Base-by-base conservation (phyloP, 441 rosid species). In the Isatis lusitanica region DNA sequence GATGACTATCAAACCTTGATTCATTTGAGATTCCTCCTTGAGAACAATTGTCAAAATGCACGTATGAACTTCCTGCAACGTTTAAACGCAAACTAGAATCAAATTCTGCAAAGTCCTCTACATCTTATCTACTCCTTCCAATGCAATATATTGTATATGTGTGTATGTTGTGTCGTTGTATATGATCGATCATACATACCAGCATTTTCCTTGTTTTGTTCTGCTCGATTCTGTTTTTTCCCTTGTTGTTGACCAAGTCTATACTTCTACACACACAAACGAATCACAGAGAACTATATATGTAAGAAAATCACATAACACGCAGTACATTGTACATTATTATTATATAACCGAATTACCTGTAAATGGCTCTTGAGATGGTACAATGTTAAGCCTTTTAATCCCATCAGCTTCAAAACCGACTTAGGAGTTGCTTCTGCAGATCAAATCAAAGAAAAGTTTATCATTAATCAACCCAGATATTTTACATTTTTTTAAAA, bases 351-450 rank as follows among this genome's bases (percentile, higher is more conserved):
- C 15, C 12, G 39, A 66, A 35, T 46, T 58, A 93, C 98, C 98
- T 94, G 98, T 57, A 94, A 79, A 83, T 94, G 98, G 79, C 97
- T 91, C 84, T 94, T 94, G 63, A 92, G 80, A 83, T 94, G 98
- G 76, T 90, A 94, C 74, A 94, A 58, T 39, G 98, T 94, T 82
- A 94, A 84, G 50, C 98, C 98, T 81, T 94, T 94, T 43, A 90
- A 15, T 60, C 97, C 98, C 98, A 94, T 94, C 42, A 91, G 28
- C 70, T 91, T 88, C 71, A 91, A 50, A 70, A 94, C 97, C 1
- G 97, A 81, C 65, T 94, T 94, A 16, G 98, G 98, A 59, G 98
- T 94, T 39, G 98, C 98, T 77, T 87, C 98, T 94, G 73, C 3
- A 56, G 42, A 60, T 35, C 69, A 39, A 7, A 26, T 2, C 11